Base-by-base conservation (phyloP, 177 flowering plant species). In the Vitis hybrid region DNA sequence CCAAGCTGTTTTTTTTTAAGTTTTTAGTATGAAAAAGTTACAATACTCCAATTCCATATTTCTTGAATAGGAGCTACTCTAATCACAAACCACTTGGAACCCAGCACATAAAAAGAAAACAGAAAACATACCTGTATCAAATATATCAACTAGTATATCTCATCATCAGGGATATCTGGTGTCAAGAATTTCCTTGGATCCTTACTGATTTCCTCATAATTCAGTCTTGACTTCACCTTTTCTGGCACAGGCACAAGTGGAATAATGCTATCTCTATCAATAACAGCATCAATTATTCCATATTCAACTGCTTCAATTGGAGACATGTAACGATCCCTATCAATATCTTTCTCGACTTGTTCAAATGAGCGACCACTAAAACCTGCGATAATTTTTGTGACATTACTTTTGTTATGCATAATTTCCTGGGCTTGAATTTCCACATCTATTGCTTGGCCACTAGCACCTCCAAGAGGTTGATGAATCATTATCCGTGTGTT, bases 221-320 rank as follows among this genome's bases (percentile, higher is more conserved):
- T 82, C 15, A 83, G 32, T 65, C 64, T 82, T 35, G 91, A 18
- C 67, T 85, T 88, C 62, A 91, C 93, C 74, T 53, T 87, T 8
- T 91, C 97, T 8, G 97, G 97, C 57, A 90, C 86, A 20, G 98
- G 97, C 60, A 49, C 52, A 50, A 92, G 87, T 18, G 97, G 95
- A 58, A 92, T 88, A 58, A 94, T 91, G 79, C 78, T 78, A 64
- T 92, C 97, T 67, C 82, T 71, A 79, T 94, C 98, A 67, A 94
- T 92, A 53, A 91, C 91, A 55, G 86, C 98, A 74, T 94, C 99
- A 60, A 94, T 80, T 9, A 93, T 73, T 21, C 99, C 99, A 78
- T 85, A 94, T 75, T 93, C 97, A 72, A 94, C 90, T 8, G 96
- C 99, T 83, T 94, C 99, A 50, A 90, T 88, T 0, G 99, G 94